Conservation (phyloP, 1,139 yeast species). For the Lodderomyces metapsilosis region DNA sequence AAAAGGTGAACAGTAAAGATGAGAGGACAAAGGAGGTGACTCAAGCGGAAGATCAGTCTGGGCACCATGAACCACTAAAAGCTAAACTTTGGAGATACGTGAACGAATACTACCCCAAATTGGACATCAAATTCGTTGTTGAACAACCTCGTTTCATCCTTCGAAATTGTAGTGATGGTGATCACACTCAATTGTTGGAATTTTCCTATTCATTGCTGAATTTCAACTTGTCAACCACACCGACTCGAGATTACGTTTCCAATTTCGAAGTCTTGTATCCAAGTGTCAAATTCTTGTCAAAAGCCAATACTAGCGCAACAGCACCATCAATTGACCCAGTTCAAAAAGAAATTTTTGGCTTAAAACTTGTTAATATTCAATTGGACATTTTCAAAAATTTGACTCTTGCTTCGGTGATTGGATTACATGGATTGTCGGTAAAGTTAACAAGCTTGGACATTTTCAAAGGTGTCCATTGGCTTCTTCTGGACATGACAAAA, state of each 20-base stretch:
- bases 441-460: conserved; percentile 33
- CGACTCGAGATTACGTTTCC: conserved; percentile 34
- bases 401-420: conserved; percentile 23
- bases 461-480: conserved; percentile 31
- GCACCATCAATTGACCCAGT: conserved; percentile 19
- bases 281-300: conserved; percentile 30
- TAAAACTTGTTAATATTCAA: conserved; percentile 15
- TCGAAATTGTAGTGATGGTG: conserved; percentile 24
- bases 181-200: conserved; percentile 29
- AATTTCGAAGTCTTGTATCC: conserved; percentile 39
- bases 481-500: conserved; percentile 27
- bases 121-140: conserved; percentile 40
- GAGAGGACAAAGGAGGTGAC: neutral
- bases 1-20: conserved; percentile 1
- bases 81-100: conserved; percentile 18
- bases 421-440: conserved; percentile 22
- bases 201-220: conserved; percentile 40
- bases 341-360: conserved; percentile 20
- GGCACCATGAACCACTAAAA: conserved; percentile 9
- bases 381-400: conserved; percentile 32
- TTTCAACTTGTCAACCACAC: conserved; percentile 36
- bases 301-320: conserved; percentile 11
- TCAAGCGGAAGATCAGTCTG: neutral
- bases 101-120: conserved; percentile 43
- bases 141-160: conserved; percentile 45